Percentiles rank a stretch among this genome's conserved stretches.
These are phyloP conservation scores for Parathielavia hyrcaniae DNA, from an alignment of 495 filamentous ascomycete genomes.

Conservation along the genomic window DNA sequence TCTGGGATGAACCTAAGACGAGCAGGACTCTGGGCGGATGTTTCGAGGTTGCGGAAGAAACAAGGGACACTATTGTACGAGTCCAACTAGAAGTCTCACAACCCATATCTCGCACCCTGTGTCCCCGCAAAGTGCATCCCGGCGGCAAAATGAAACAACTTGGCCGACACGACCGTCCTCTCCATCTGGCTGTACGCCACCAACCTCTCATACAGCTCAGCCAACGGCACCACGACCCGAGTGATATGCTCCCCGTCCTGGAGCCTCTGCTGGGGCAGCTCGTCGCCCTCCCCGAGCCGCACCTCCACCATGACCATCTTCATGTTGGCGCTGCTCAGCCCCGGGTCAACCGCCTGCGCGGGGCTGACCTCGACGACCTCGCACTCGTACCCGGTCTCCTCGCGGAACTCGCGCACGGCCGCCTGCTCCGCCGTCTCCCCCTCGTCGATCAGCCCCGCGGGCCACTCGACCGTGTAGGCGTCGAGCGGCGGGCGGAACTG, in stretches of 20 bases:
- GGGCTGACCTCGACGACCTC: slow-evolving; percentile 31
- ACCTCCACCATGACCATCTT: slow-evolving; percentile 74
- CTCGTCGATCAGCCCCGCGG: slow-evolving; percentile 75
- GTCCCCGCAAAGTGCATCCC: slow-evolving; percentile 40
- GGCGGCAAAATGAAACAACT: slow-evolving; percentile 42
- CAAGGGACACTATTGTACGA: no score
- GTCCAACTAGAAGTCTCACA: slow-evolving; percentile 3
- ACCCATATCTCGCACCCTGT: slow-evolving; percentile 30
- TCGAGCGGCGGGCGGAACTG: slow-evolving; percentile 74
- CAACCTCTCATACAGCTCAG: slow-evolving; percentile 46
- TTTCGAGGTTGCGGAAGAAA: no score
- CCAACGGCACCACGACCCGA: slow-evolving; percentile 65
- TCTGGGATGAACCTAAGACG: no score
- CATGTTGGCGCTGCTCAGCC: slow-evolving; percentile 79
- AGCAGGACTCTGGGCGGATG: no score
- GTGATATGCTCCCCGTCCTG: slow-evolving; percentile 84
- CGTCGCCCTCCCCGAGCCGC: slow-evolving; percentile 55
- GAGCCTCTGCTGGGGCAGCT: slow-evolving; percentile 57
- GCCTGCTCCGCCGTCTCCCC: slow-evolving; percentile 71
- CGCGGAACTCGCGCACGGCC: slow-evolving; percentile 76
- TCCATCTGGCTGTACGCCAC: slow-evolving; percentile 39
- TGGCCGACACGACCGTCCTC: slow-evolving; percentile 36
- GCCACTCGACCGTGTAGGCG: slow-evolving; percentile 71
- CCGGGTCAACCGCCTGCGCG: slow-evolving; percentile 44
- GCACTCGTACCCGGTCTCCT: slow-evolving; percentile 77